Evolutionary conservation across 2,329 filamentous ascomycete species (phyloP).

Genomic region (Biscogniauxia mediterranea): DNA sequence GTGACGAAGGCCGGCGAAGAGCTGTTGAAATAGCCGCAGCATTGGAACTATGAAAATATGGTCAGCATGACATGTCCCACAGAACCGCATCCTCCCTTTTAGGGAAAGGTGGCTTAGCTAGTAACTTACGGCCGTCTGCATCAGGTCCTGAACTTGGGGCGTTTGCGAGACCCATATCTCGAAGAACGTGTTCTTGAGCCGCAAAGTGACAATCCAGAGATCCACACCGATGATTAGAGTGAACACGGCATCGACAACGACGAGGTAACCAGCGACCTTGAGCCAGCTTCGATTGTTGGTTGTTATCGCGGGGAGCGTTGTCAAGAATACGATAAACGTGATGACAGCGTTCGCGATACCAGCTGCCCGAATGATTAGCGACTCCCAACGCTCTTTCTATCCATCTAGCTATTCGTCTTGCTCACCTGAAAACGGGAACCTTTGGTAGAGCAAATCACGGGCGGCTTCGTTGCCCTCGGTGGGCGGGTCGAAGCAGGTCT

Average conservation of each 20-base stretch:
- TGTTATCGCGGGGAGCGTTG: slow-evolving; percentile 69
- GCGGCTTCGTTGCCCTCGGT: slow-evolving; percentile 48
- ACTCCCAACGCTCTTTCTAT: background rate
- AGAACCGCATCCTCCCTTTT: background rate
- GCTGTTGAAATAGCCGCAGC: slow-evolving; percentile 77
- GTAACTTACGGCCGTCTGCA: slow-evolving; percentile 64
- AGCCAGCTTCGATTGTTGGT: slow-evolving; percentile 67
- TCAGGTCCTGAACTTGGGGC: slow-evolving; percentile 58
- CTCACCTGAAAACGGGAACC: slow-evolving; percentile 51
- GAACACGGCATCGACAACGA: slow-evolving; percentile 61
- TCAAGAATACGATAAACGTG: slow-evolving; percentile 67
- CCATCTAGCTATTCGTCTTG: background rate
- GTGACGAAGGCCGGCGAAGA: slow-evolving; percentile 70
- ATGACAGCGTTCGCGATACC: slow-evolving; percentile 71
- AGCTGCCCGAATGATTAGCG: slow-evolving; percentile 40
- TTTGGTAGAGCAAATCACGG: slow-evolving; percentile 50
- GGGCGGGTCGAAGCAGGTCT: slow-evolving; percentile 42
- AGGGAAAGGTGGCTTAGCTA: no score
- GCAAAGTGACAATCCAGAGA: slow-evolving; percentile 73
- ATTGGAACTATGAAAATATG: slow-evolving; percentile 59
- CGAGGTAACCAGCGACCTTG: slow-evolving; percentile 65
- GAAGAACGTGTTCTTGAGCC: slow-evolving; percentile 61
- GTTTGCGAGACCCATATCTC: slow-evolving; percentile 60
- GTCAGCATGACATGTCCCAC: slow-evolving; percentile 22
- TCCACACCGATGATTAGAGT: slow-evolving; percentile 64